phyloP scores from a whole-genome alignment of 345 rosid species.

The Populus tremula region DNA sequence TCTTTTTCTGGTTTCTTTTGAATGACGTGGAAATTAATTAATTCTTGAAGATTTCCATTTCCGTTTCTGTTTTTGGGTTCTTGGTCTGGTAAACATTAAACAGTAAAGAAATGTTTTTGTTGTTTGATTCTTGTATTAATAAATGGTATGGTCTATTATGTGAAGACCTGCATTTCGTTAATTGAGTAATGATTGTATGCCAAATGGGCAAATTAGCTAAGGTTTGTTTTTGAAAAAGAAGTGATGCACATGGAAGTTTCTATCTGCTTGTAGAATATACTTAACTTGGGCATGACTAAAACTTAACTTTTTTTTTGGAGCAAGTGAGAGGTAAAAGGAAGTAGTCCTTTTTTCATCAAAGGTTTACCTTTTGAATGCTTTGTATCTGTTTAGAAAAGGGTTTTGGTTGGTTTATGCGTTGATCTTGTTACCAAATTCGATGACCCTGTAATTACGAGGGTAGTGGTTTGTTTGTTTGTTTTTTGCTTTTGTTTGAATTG shows the following conservation, averaged over 20 bases:
- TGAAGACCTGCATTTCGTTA: constrained; percentile 1
- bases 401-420: background rate
- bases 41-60: background rate
- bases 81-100: background rate
- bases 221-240: constrained; percentile 1
- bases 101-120: background rate
- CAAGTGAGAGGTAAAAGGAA: background rate
- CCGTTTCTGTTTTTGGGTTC: background rate
- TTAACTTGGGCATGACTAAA: constrained; percentile 20
- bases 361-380: background rate
- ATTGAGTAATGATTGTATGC: constrained; percentile 6
- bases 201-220: constrained; percentile 1
- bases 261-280: constrained; percentile 13
- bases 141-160: background rate
- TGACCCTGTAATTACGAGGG: background rate
- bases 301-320: background rate
- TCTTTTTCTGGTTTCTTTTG: background rate
- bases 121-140: background rate
- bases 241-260: constrained; percentile 17
- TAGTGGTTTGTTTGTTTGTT: background rate
- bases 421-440: background rate
- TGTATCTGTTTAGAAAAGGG: background rate
- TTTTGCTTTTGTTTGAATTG: background rate
- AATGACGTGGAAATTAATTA: background rate
- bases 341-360: background rate